Base-by-base conservation (phyloP, 257 asterid species). In the Lantana camara region DNA sequence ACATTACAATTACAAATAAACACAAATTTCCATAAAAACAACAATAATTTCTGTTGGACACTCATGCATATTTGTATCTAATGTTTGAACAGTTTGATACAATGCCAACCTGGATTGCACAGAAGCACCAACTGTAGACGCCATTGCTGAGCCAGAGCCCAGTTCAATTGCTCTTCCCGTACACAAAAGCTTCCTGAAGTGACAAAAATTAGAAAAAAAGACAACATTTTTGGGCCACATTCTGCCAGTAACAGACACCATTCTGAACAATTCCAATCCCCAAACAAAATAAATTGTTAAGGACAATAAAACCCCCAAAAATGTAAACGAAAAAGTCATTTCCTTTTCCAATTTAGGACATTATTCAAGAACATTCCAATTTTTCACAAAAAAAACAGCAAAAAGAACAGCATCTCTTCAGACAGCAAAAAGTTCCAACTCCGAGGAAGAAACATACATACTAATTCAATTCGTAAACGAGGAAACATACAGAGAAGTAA, bases 41-140 rank as follows among this genome's bases (percentile, higher is more conserved):
- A 49, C 24, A 34, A 38, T 10, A 7, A 42, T 38, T 37, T 53
- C 56, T 27, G 32, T 34, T 19, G 20, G 20, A 57, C 41, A 57
- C 41, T 21, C 9, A 30, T 22, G 4, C 7, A 50, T 6, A 22
- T 52, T 16, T 45, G 45, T 27, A 15, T 9, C 23, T 1, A 6
- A n/a, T 50, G 55, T 32, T 2, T 1, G 15, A 22, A 14, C 21
- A 59, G 0, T 17, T 15, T 14, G 27, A 8, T 13, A 48, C 14
- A 51, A 12, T 9, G 11, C 19, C 60, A 68, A 81, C 87, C 87
- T 81, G 70, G 84, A 75, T 57, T 75, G 84, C 19, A 73, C 23
- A 15, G 87, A 66, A 56, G 82, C 78, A 52, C 82, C 79, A 59
- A 78, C 49, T 7, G 69, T 64, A 34, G 80, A 70, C 57, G 76